phyloP scores from a whole-genome alignment of 2,329 filamentous ascomycete species.

The Ciborinia camelliae region DNA sequence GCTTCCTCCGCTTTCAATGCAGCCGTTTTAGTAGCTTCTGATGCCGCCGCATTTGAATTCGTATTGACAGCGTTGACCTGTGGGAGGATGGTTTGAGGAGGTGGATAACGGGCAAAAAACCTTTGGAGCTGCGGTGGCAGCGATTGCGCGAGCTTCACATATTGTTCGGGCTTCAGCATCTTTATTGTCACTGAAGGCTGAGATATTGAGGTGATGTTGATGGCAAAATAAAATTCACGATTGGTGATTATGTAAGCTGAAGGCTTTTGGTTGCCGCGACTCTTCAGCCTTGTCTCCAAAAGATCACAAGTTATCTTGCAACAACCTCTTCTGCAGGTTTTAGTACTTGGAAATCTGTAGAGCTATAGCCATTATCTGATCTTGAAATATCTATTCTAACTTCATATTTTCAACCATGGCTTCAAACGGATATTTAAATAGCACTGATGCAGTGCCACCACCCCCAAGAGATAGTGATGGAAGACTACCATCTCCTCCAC shows the following conservation, averaged over 20 bases:
- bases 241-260: conserved; percentile 16
- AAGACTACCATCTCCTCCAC: conserved; percentile 35
- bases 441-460: conserved; percentile 27
- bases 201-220: conserved; percentile 18
- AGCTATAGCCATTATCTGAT: not conserved
- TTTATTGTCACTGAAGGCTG: conserved; percentile 20
- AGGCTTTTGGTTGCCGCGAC: conserved; percentile 12
- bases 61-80: conserved; percentile 34
- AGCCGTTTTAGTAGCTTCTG: conserved; percentile 39
- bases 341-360: not conserved
- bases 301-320: conserved; percentile 1
- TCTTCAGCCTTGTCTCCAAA: conserved; percentile 16
- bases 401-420: conserved; percentile 7
- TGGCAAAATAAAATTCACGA: conserved; percentile 15
- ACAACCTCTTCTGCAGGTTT: not conserved
- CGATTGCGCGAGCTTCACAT: conserved; percentile 58
- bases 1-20: conserved; percentile 33
- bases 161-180: conserved; percentile 27
- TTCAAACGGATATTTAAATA: conserved; percentile 27
- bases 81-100: conserved; percentile 60
- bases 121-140: conserved; percentile 75
- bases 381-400: not conserved
- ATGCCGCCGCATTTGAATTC: conserved; percentile 42
- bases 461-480: conserved; percentile 30
- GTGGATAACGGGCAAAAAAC: conserved; percentile 90